These are phyloP conservation scores for Penicillium simplicissimum DNA, from an alignment of 495 filamentous ascomycete genomes.

Conservation along the genomic window DNA sequence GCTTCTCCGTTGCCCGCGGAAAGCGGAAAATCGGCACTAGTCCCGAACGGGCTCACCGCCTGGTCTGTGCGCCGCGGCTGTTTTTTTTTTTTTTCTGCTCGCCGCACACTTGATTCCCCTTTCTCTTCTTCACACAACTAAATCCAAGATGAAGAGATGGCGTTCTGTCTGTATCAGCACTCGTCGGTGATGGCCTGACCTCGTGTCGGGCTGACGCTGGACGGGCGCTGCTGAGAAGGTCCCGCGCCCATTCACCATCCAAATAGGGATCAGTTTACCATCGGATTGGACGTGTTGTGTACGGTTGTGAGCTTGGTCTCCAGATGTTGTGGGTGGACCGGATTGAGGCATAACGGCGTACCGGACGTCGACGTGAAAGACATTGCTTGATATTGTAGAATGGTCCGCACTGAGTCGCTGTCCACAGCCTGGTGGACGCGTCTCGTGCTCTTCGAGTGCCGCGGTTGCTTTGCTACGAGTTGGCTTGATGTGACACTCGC, in stretches of 20 bases:
- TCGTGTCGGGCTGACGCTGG: slow-evolving; percentile 33
- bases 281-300: slow-evolving; percentile 53
- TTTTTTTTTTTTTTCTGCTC: slow-evolving; percentile 25
- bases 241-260: slow-evolving; percentile 52
- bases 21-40: slow-evolving; percentile 37
- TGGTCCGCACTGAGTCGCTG: not conserved
- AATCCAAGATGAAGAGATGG: slow-evolving; percentile 57
- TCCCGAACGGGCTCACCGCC: slow-evolving; percentile 30
- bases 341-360: not conserved
- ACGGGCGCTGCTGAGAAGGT: slow-evolving; percentile 54
- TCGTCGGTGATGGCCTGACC: slow-evolving; percentile 37
- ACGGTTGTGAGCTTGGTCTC: slow-evolving; percentile 3
- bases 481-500: not conserved
- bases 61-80: slow-evolving; percentile 28
- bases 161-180: slow-evolving; percentile 47
- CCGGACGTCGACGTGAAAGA: not conserved
- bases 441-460: not conserved
- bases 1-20: slow-evolving; percentile 46
- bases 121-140: slow-evolving; percentile 54
- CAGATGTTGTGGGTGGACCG: not conserved
- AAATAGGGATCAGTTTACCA: slow-evolving; percentile 40
- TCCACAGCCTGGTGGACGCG: not conserved
- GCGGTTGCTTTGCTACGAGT: not conserved
- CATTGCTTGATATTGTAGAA: no score
- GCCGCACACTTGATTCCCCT: slow-evolving; percentile 20